A percentile compares a stretch with the other conserved stretches of the same genome.
Conservation (phyloP, 2,329 filamentous ascomycete species). For the Dothideomycetes sp. region DNA sequence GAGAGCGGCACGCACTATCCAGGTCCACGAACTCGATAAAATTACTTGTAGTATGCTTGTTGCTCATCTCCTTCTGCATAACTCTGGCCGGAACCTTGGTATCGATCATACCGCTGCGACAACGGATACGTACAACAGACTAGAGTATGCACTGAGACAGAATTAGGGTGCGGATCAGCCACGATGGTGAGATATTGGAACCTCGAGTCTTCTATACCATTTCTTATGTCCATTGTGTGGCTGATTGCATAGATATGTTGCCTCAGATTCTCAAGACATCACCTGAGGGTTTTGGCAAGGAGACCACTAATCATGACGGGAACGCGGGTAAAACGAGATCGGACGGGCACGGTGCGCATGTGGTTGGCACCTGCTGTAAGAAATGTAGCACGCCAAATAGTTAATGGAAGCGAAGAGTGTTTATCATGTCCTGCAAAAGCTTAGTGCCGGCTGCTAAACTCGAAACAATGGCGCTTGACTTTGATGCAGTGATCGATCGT, state of each 20-base stretch:
- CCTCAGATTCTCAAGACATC: background rate
- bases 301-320: background rate
- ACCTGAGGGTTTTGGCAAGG: background rate
- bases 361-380: constrained; percentile 2
- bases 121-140: background rate
- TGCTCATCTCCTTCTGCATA: background rate
- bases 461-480: constrained; percentile 2
- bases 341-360: background rate
- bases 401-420: constrained; percentile 1
- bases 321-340: background rate
- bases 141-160: constrained; percentile 1
- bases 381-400: constrained; percentile 1
- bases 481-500: background rate
- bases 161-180: constrained; percentile 2
- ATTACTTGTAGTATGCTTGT: constrained; percentile 4
- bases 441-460: constrained; percentile 1
- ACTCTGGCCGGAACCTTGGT: background rate
- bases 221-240: background rate
- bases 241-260: constrained; percentile 1
- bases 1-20: constrained; percentile 1
- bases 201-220: constrained; percentile 1
- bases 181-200: constrained; percentile 1
- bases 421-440: constrained; percentile 1
- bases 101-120: background rate
- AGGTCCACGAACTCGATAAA: constrained; percentile 2